Evolutionary conservation across 805 yeast species (phyloP).

Genomic region (Starmerella lactis-condensi): DNA sequence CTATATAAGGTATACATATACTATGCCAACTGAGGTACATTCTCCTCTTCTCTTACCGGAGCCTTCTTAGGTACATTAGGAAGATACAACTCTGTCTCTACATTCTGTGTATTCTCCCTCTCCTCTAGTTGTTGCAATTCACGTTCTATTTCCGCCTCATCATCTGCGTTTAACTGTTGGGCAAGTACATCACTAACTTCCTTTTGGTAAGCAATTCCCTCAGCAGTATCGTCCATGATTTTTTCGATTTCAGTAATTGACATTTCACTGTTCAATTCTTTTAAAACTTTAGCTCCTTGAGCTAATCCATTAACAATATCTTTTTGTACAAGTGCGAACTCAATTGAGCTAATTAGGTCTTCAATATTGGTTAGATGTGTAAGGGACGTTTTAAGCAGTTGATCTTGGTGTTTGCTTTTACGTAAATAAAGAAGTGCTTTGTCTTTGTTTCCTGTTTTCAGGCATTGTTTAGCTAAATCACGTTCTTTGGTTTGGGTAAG

Average conservation of each 20-base stretch:
- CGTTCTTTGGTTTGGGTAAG: constrained; percentile 43
- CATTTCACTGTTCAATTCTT: constrained; percentile 60
- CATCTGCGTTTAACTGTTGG: constrained; percentile 23
- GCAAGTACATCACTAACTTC: constrained; percentile 26
- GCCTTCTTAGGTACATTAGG: background rate
- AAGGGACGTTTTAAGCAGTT: constrained; percentile 48
- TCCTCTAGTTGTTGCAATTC: constrained; percentile 14
- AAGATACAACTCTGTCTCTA: background rate
- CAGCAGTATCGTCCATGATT: constrained; percentile 68
- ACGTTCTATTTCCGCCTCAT: constrained; percentile 21
- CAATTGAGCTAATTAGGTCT: constrained; percentile 43
- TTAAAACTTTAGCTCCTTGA: constrained; percentile 63
- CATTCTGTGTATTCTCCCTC: constrained; percentile 1
- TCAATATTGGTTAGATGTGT: constrained; percentile 67
- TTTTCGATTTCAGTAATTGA: constrained; percentile 59
- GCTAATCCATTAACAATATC: constrained; percentile 66
- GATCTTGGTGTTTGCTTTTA: constrained; percentile 66
- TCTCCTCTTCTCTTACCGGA: background rate
- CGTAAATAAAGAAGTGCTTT: constrained; percentile 54
- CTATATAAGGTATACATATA: no score
- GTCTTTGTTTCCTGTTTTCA: constrained; percentile 34
- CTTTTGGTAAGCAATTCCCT: constrained; percentile 60
- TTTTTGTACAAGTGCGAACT: constrained; percentile 73
- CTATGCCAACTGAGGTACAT: no score
- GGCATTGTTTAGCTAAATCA: constrained; percentile 37